phyloP scores from a whole-genome alignment of 2,329 filamentous ascomycete genomes.

The Pyrenophora teres region DNA sequence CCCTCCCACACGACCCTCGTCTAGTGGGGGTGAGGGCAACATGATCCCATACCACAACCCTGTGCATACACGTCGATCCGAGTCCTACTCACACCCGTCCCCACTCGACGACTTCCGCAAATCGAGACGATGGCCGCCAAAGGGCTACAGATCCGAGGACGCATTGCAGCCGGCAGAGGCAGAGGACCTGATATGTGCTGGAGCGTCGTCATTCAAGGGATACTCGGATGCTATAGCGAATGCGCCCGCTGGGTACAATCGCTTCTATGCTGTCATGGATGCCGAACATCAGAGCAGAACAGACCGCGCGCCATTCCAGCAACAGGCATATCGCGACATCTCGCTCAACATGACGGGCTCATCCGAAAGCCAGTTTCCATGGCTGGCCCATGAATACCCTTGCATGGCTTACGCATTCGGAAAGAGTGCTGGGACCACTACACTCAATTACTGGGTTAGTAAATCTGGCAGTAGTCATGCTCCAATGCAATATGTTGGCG shows the following conservation, averaged over 20 bases:
- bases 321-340: constrained; percentile 44
- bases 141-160: constrained; percentile 42
- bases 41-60: constrained; percentile 33
- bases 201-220: constrained; percentile 49
- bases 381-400: constrained; percentile 75
- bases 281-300: constrained; percentile 45
- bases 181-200: constrained; percentile 46
- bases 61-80: constrained; percentile 34
- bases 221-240: constrained; percentile 46
- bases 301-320: constrained; percentile 44
- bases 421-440: constrained; percentile 69
- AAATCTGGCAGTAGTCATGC: constrained; percentile 63
- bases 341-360: constrained; percentile 46
- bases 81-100: constrained; percentile 45
- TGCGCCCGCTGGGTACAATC: constrained; percentile 44
- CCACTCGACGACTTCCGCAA: constrained; percentile 46
- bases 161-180: constrained; percentile 40
- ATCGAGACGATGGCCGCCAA: constrained; percentile 48
- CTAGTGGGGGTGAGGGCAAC: constrained; percentile 38
- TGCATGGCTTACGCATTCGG: constrained; percentile 72
- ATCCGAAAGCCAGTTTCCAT: constrained; percentile 55
- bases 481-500: constrained; percentile 62
- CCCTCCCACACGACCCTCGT: constrained; percentile 35
- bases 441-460: constrained; percentile 70
- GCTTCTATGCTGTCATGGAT: constrained; percentile 50